Base-by-base conservation (phyloP, 208 protist species). In the Leishmania turanica region DNA sequence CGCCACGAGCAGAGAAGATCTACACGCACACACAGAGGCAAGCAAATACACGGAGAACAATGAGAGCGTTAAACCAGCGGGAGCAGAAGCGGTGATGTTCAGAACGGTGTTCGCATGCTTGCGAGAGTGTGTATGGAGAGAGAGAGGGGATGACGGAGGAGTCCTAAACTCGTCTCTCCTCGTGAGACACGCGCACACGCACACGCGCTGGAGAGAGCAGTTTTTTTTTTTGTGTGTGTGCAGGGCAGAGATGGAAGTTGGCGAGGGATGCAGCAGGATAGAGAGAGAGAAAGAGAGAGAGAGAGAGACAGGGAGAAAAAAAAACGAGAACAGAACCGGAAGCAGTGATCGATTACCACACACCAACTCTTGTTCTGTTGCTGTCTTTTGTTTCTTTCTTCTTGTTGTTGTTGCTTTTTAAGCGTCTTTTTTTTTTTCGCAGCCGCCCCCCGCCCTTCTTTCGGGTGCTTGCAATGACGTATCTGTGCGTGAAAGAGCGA, bases 261-360 rank as follows among this genome's bases (percentile, higher is more conserved):
- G n/a, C 31, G 62, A 42, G 70, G 49, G 47, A 21, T 51, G 70
- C 21, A 31, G 68, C 21, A 27, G 2, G 27, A 49, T 60, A 17
- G 62, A 58, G 13, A 66, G 31, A 40, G n/a, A n/a, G n/a, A n/a
- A n/a, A n/a, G n/a, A n/a, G n/a, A n/a, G n/a, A n/a, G 62, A 58
- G 13, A 66, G 13, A 66, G 34, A 42, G 4, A 71, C 31, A 15
- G 58, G 27, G 17, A 3, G 58, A 34, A 17, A 64, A 62, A 62
- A 62, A 24, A 31, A 6, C 31, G 31, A 4, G 7, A 68, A 11
- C 62, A 68, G 15, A 68, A 2, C 27, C 31, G 27, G n/a, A 24
- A n/a, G 21, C 31, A 58, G 80, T 75, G 80, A 83, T 83, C 75
- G 80, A 51, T 83, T 83, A 83, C 80, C 73, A 75, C 80, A 76